Evolutionary conservation across 805 yeast species (phyloP).

Genomic region (Ogataea paraovalis): DNA sequence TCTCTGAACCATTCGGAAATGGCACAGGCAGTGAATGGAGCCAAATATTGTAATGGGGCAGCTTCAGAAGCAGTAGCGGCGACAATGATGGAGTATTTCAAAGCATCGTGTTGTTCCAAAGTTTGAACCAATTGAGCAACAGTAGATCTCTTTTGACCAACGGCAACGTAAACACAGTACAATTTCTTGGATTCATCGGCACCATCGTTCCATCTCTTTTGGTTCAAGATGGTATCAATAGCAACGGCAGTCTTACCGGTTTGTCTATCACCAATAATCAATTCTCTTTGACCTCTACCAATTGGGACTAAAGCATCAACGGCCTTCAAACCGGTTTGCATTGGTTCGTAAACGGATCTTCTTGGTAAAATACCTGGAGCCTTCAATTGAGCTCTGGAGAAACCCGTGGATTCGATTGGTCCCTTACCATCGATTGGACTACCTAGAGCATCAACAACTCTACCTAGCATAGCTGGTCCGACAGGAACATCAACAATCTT

Average conservation of each 20-base stretch:
- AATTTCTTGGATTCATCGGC: constrained; percentile 94
- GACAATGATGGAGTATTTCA: constrained; percentile 95
- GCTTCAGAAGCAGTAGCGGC: constrained; percentile 99
- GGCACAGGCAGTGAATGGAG: constrained; percentile 99
- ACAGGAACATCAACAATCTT: constrained; percentile 98
- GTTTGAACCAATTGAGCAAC: constrained; percentile 99
- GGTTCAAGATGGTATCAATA: constrained; percentile 95
- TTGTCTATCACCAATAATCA: constrained; percentile 99
- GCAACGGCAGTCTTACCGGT: constrained; percentile 99
- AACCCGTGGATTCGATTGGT: constrained; percentile 81
- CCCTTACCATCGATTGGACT: constrained; percentile 99
- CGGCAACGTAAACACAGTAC: constrained; percentile 99
- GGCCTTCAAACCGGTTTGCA: constrained; percentile 99
- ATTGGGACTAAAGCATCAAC: constrained; percentile 99
- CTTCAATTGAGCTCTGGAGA: constrained; percentile 96
- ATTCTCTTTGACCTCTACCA: constrained; percentile 99
- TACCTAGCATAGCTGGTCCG: constrained; percentile 96
- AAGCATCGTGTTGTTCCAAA: constrained; percentile 95
- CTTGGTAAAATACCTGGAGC: constrained; percentile 99
- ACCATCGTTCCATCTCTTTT: constrained; percentile 98
- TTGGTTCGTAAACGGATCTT: constrained; percentile 97
- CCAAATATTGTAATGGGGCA: constrained; percentile 99
- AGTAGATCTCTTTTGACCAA: constrained; percentile 99
- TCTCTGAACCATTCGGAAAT: constrained; percentile 99
- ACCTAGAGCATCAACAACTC: constrained; percentile 99